Evolutionary conservation across 2,329 filamentous ascomycete species (phyloP).

Genomic region (Septoria linicola): DNA sequence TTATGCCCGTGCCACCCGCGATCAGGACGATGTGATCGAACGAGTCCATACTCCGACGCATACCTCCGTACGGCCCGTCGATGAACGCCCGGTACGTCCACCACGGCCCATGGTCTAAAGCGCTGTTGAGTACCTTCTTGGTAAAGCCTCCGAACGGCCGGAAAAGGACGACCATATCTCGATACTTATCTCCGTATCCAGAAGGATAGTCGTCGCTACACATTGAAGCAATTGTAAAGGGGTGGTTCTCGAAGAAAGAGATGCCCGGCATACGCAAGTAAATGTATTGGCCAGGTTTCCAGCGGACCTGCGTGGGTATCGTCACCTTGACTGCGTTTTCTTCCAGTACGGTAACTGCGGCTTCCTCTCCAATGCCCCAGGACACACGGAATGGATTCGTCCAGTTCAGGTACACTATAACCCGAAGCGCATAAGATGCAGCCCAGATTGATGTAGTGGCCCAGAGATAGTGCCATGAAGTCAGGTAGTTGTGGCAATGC

Average conservation of each 20-base stretch:
- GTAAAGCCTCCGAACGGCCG: constrained; percentile 91
- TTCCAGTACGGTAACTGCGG: constrained; percentile 81
- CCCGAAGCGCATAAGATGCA: constrained; percentile 68
- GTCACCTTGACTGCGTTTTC: constrained; percentile 96
- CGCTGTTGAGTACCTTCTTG: constrained; percentile 75
- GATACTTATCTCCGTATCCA: constrained; percentile 80
- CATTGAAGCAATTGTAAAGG: constrained; percentile 89
- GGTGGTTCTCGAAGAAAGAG: constrained; percentile 86
- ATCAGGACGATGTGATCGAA: constrained; percentile 94
- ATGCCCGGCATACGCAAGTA: constrained; percentile 94
- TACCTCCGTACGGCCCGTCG: constrained; percentile 92
- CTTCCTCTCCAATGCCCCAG: constrained; percentile 87
- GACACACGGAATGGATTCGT: constrained; percentile 73
- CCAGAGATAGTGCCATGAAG: constrained; percentile 86
- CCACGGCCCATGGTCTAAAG: constrained; percentile 81
- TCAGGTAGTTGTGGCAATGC: constrained; percentile 91
- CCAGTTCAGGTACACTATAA: constrained; percentile 85
- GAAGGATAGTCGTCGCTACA: constrained; percentile 93
- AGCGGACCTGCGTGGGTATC: constrained; percentile 86
- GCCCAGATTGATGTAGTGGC: constrained; percentile 77
- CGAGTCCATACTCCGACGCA: constrained; percentile 82
- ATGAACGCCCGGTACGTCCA: constrained; percentile 90
- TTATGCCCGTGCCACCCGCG: constrained; percentile 91
- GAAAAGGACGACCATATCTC: constrained; percentile 89
- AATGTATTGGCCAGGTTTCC: constrained; percentile 91